A percentile compares a stretch with the other conserved stretches of the same genome.
Conservation (phyloP, 768 basidiomycete species). For the Fomitopsis serialis region DNA sequence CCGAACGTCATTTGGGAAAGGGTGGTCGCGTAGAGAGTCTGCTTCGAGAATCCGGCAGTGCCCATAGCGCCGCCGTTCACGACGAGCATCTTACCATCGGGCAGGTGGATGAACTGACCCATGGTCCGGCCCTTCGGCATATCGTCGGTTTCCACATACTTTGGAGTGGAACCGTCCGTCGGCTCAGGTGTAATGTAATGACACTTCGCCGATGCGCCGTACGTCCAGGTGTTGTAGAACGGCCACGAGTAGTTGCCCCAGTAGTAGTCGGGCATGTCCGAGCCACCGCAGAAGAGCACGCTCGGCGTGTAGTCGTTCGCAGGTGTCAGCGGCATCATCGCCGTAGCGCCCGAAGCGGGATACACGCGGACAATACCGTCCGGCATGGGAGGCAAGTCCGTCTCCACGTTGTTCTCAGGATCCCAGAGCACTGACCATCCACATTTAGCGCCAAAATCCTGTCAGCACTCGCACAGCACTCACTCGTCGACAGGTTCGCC, state of each 20-base stretch:
- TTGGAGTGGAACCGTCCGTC: slow-evolving; percentile 51
- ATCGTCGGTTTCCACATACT: slow-evolving; percentile 67
- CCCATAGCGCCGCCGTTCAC: slow-evolving; percentile 83
- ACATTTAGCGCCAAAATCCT: background rate
- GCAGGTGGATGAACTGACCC: slow-evolving; percentile 86
- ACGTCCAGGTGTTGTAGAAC: slow-evolving; percentile 65
- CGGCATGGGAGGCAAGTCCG: slow-evolving; percentile 67
- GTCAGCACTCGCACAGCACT: slow-evolving; percentile 21
- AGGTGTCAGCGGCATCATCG: slow-evolving; percentile 88
- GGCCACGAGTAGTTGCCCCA: slow-evolving; percentile 80
- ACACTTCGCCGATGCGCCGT: slow-evolving; percentile 67
- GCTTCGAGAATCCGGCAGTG: slow-evolving; percentile 79
- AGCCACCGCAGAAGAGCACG: slow-evolving; percentile 88
- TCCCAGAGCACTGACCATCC: slow-evolving; percentile 42
- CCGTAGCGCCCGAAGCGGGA: slow-evolving; percentile 82
- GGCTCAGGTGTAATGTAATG: slow-evolving; percentile 88
- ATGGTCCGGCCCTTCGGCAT: slow-evolving; percentile 78
- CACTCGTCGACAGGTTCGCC: slow-evolving; percentile 74
- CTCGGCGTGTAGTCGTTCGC: slow-evolving; percentile 85
- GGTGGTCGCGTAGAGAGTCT: slow-evolving; percentile 27
- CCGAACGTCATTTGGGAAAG: slow-evolving; percentile 59
- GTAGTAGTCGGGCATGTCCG: slow-evolving; percentile 61
- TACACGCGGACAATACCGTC: slow-evolving; percentile 73
- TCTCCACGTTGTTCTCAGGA: slow-evolving; percentile 50
- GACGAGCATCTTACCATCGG: slow-evolving; percentile 72